A percentile compares a stretch with the other conserved stretches of the same genome.
phyloP scores from a whole-genome alignment of 306 rosid species.

The Fagus crenata region DNA sequence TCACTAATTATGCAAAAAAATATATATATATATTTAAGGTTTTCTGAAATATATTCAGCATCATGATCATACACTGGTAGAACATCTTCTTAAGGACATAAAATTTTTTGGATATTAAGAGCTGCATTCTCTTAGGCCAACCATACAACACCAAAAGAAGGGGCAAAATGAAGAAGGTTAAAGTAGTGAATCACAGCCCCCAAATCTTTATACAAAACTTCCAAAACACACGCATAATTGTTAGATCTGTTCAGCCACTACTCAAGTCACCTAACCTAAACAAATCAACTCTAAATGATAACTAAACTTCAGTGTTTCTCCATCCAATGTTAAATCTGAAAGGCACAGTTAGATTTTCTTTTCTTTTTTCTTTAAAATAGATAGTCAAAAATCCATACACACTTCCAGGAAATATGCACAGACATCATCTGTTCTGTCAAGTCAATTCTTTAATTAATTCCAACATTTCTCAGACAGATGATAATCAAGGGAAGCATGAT shows the following conservation, averaged over 20 bases:
- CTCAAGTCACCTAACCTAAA: too few species aligned
- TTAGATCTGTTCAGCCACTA: too few species aligned
- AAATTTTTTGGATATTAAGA: neutral
- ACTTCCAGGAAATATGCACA: neutral
- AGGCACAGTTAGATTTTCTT: neutral
- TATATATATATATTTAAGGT: neutral
- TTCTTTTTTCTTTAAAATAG: neutral
- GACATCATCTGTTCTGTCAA: neutral
- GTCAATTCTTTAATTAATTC: neutral
- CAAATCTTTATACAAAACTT: neutral
- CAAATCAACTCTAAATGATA: neutral
- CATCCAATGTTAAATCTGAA: neutral
- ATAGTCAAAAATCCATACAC: neutral
- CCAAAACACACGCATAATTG: neutral
- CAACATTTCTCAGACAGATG: neutral
- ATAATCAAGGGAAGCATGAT: conserved; percentile 1
- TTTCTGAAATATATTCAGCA: too few species aligned
- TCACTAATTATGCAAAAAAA: neutral
- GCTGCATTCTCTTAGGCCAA: neutral
- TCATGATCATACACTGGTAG: too few species aligned
- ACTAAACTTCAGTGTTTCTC: neutral
- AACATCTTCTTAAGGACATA: neutral
- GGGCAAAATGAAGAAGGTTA: neutral
- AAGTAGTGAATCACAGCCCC: neutral
- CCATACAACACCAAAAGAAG: neutral